Percentiles rank a stretch among this genome's conserved stretches.
These are phyloP conservation scores for Leishmania guyanensis DNA, from an alignment of 208 protist species.

Conservation along the genomic window DNA sequence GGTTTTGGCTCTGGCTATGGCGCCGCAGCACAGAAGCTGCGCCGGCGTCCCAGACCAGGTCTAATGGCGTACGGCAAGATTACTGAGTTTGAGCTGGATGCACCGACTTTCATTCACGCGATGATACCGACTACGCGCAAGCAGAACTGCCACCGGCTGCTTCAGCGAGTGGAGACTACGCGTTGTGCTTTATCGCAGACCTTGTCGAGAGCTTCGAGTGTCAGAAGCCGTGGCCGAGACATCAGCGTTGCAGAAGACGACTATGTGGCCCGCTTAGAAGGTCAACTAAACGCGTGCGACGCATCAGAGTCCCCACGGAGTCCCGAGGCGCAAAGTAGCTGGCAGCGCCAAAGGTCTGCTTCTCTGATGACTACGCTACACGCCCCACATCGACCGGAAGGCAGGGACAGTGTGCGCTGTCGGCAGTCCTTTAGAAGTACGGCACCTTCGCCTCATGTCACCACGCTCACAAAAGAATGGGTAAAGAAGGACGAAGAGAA, in stretches of 20 bases:
- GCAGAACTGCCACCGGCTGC: neutral
- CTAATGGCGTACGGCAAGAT: neutral
- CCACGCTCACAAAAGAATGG: slow-evolving; percentile 15
- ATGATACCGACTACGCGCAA: neutral
- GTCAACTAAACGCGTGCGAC: slow-evolving; percentile 9
- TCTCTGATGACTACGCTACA: neutral
- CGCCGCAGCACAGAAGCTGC: slow-evolving; percentile 7
- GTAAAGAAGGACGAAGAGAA: slow-evolving; percentile 4
- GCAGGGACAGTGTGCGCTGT: neutral
- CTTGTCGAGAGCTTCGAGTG: neutral
- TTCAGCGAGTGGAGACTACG: neutral
- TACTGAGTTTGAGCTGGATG: slow-evolving; percentile 16
- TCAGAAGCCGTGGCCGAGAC: neutral
- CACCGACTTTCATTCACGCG: neutral
- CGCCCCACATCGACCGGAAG: neutral
- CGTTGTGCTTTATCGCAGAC: neutral
- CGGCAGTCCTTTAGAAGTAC: neutral
- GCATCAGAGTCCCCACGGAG: neutral
- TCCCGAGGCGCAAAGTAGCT: neutral
- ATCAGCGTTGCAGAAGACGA: neutral
- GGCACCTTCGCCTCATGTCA: neutral
- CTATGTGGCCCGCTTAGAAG: slow-evolving; percentile 18
- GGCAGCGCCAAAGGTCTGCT: neutral
- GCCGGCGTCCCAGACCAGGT: neutral
- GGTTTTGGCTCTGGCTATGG: neutral